phyloP scores from a whole-genome alignment of 495 filamentous ascomycete species.

The Neurospora pannonica region DNA sequence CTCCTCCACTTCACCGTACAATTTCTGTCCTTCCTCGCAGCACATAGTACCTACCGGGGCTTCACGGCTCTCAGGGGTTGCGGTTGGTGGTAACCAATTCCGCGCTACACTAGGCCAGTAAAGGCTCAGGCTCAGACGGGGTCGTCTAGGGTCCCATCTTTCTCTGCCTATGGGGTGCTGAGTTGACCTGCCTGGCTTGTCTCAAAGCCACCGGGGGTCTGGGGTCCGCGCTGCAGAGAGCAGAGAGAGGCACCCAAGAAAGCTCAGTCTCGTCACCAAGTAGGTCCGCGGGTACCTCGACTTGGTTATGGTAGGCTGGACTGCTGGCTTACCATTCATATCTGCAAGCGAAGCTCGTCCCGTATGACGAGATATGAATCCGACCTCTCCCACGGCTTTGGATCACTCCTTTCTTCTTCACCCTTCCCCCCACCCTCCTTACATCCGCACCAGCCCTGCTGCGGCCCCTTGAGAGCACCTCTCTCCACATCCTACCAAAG shows the following conservation, averaged over 20 bases:
- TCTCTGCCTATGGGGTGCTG: neutral
- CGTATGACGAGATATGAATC: conserved; percentile 23
- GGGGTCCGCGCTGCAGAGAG: neutral
- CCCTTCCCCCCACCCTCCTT: conserved; percentile 5
- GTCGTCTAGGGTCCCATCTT: neutral
- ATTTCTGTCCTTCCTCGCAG: neutral
- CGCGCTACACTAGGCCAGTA: neutral
- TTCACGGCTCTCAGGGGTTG: neutral
- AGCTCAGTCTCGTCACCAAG: neutral
- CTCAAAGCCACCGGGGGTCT: neutral
- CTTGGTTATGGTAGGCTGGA: neutral
- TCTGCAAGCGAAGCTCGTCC: conserved; percentile 10
- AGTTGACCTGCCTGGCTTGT: neutral
- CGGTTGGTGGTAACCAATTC: neutral
- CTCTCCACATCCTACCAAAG: neutral
- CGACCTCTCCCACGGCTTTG: conserved; percentile 20
- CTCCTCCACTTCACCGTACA: neutral
- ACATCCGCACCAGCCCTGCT: neutral
- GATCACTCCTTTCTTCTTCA: conserved; percentile 12
- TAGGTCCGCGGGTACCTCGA: neutral
- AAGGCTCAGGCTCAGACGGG: neutral
- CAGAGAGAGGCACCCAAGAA: neutral
- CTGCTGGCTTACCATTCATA: neutral
- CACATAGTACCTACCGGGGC: neutral
- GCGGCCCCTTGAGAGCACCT: neutral